Conservation (phyloP, 1,284 basidiomycete genomes). For the Leccinum ponderosum region DNA sequence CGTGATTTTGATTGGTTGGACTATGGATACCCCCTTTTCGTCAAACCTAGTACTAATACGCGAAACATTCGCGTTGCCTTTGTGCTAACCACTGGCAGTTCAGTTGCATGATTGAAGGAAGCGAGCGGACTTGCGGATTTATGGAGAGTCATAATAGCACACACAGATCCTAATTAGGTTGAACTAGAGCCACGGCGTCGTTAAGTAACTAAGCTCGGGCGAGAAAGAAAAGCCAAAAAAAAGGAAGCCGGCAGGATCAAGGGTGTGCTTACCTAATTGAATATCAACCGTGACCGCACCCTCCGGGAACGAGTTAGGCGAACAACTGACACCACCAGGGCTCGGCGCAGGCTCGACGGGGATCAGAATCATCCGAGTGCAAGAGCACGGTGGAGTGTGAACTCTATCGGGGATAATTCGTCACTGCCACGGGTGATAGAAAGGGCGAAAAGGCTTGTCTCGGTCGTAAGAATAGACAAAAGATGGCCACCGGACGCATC, state of each 20-base stretch:
- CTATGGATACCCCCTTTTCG: background rate
- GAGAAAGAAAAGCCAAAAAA: constrained; percentile 27
- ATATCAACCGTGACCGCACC: constrained; percentile 7
- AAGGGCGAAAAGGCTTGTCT: constrained; percentile 6
- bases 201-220: constrained; percentile 15
- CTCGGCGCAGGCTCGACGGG: constrained; percentile 29
- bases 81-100: background rate
- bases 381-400: constrained; percentile 1
- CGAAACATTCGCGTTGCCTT: background rate
- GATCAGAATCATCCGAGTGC: constrained; percentile 11
- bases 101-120: constrained; percentile 15
- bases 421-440: background rate
- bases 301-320: constrained; percentile 16
- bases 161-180: constrained; percentile 18
- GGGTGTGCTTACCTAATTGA: constrained; percentile 21
- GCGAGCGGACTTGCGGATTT: constrained; percentile 10
- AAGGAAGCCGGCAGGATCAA: constrained; percentile 14
- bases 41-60: background rate
- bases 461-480: constrained; percentile 9
- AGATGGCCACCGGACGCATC: background rate
- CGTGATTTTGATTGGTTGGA: background rate
- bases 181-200: constrained; percentile 10
- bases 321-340: constrained; percentile 14
- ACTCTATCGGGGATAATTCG: constrained; percentile 7
- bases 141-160: constrained; percentile 11